A percentile compares a stretch with the other conserved stretches of the same genome.
Evolutionary conservation across 257 asterid species (phyloP).

Genomic region (Fraxinus cuspidata): DNA sequence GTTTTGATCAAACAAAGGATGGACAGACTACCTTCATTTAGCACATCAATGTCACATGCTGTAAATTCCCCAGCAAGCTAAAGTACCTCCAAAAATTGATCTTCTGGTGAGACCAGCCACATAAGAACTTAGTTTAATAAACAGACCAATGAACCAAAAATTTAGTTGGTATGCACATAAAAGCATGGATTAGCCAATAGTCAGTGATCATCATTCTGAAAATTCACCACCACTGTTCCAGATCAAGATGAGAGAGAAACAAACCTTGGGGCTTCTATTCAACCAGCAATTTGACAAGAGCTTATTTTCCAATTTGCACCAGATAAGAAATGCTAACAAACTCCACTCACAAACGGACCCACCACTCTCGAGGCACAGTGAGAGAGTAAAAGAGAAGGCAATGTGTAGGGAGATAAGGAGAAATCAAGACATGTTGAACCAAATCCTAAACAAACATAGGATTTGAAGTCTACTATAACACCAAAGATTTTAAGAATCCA

Average conservation of each 20-base stretch:
- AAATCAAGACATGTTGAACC: not conserved
- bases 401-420: not conserved
- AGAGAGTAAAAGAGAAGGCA: not conserved
- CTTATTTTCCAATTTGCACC: not conserved
- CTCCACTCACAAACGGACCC: not conserved
- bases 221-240: not conserved
- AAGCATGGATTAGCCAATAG: not conserved
- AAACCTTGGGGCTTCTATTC: not conserved
- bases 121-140: no score
- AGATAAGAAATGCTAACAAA: not conserved
- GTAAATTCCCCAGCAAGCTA: not conserved
- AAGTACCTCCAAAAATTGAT: not conserved
- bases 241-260: not conserved
- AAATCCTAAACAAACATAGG: not conserved
- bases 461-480: not conserved
- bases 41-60: not conserved
- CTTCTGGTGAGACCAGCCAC: not conserved
- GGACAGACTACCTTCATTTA: not conserved
- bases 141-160: no score
- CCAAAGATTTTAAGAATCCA: not conserved
- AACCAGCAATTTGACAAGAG: not conserved
- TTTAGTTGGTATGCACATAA: not conserved
- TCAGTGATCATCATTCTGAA: not conserved
- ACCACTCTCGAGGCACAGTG: not conserved
- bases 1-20: not conserved